Percentiles rank a stretch among this genome's conserved stretches.
Evolutionary conservation across 2,329 filamentous ascomycete species (phyloP).

Genomic region (Ophiostoma quercus): DNA sequence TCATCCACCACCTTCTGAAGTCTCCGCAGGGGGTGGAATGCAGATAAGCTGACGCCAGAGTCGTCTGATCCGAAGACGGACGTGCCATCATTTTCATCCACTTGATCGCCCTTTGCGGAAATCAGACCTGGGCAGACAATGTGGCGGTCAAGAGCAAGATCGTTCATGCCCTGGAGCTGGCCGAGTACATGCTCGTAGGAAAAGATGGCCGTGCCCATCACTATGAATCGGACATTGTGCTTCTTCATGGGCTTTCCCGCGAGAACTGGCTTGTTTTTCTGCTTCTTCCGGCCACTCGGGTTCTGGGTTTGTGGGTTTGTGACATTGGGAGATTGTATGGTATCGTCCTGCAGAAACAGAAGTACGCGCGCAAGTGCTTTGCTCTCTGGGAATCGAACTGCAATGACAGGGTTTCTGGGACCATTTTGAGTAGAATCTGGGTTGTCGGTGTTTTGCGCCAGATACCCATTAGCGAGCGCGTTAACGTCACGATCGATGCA

Average conservation of each 20-base stretch:
- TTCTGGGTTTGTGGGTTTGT: not conserved
- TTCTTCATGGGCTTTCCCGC: slow-evolving; percentile 9
- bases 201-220: slow-evolving; percentile 62
- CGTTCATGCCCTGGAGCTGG: slow-evolving; percentile 50
- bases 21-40: not conserved
- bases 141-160: slow-evolving; percentile 52
- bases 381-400: slow-evolving; percentile 47
- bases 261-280: not conserved
- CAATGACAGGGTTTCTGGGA: slow-evolving; percentile 42
- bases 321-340: no score
- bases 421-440: not conserved
- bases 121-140: slow-evolving; percentile 33
- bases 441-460: not conserved
- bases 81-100: not conserved
- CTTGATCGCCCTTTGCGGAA: not conserved
- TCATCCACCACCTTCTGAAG: not conserved
- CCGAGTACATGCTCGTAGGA: slow-evolving; percentile 63
- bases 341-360: slow-evolving; percentile 36
- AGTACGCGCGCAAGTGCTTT: slow-evolving; percentile 45
- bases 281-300: not conserved
- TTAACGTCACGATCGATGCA: slow-evolving; percentile 49
- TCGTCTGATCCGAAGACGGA: not conserved
- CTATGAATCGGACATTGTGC: slow-evolving; percentile 43
- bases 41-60: not conserved
- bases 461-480: slow-evolving; percentile 35